Evolutionary conservation across 768 basidiomycete genomes (phyloP).

Genomic region (Termitomyces sp.): DNA sequence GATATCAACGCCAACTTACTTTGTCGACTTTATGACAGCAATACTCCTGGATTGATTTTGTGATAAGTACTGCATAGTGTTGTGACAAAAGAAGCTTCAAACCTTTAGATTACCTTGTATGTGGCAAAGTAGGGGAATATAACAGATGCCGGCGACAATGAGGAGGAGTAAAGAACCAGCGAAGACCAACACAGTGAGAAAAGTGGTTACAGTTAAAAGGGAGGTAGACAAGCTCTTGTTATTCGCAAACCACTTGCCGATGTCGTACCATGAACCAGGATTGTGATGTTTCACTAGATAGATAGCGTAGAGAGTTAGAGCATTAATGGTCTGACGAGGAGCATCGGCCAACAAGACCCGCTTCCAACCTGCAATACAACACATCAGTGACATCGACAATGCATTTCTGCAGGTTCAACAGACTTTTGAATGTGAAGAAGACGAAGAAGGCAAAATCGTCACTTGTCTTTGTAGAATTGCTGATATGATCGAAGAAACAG

Average conservation of each 20-base stretch:
- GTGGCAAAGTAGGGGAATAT: conserved; percentile 91
- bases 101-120: conserved; percentile 98
- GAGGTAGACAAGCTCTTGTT: conserved; percentile 70
- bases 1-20: conserved; percentile 33
- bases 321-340: conserved; percentile 96
- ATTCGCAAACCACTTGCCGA: conserved; percentile 75
- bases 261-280: conserved; percentile 55
- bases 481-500: conserved; percentile 97
- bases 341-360: conserved; percentile 88
- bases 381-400: background rate
- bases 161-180: conserved; percentile 78
- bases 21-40: conserved; percentile 99
- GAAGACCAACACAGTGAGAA: conserved; percentile 89
- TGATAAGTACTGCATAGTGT: background rate
- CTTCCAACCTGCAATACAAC: conserved; percentile 62
- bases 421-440: conserved; percentile 99
- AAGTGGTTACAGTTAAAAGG: conserved; percentile 79
- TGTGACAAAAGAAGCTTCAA: conserved; percentile 8
- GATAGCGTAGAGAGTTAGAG: conserved; percentile 92
- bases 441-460: conserved; percentile 99
- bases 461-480: conserved; percentile 90
- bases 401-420: conserved; percentile 18
- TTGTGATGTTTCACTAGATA: conserved; percentile 41
- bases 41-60: conserved; percentile 65
- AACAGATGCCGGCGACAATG: conserved; percentile 79